Conservation (phyloP, 306 rosid species). For the cucumber (Cucumis sativus) region DNA sequence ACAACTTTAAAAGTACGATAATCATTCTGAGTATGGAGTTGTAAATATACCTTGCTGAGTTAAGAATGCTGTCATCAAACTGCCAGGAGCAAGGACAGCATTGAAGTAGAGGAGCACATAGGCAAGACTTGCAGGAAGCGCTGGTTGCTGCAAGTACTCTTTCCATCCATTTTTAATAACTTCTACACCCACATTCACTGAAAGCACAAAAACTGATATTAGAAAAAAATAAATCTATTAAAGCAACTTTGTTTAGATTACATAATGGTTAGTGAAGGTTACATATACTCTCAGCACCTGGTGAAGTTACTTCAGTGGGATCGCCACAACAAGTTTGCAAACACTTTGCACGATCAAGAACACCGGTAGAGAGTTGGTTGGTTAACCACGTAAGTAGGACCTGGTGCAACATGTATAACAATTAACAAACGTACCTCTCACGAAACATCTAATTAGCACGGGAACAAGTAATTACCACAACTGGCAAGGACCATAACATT, state of each 20-base stretch:
- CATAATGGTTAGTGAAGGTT: slow-evolving; percentile 9
- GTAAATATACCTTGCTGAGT: slow-evolving; percentile 58
- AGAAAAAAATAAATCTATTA: slow-evolving; percentile 11
- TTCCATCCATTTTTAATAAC: slow-evolving; percentile 89
- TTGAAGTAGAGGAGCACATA: slow-evolving; percentile 80
- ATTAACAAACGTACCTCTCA: slow-evolving; percentile 9
- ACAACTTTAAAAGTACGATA: neutral
- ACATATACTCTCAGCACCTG: slow-evolving; percentile 41
- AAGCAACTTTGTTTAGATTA: neutral
- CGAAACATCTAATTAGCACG: slow-evolving; percentile 15
- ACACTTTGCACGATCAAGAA: slow-evolving; percentile 78
- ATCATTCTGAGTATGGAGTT: neutral
- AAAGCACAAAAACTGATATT: slow-evolving; percentile 8
- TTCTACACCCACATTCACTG: slow-evolving; percentile 67
- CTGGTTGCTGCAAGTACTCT: slow-evolving; percentile 84
- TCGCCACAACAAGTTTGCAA: slow-evolving; percentile 47
- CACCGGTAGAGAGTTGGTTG: slow-evolving; percentile 87
- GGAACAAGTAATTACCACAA: slow-evolving; percentile 45
- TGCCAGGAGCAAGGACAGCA: slow-evolving; percentile 83
- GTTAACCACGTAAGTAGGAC: slow-evolving; percentile 55
- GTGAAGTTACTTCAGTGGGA: slow-evolving; percentile 27
- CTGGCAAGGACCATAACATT: slow-evolving; percentile 68
- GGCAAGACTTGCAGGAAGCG: slow-evolving; percentile 93
- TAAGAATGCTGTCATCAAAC: slow-evolving; percentile 92
- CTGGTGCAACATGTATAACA: slow-evolving; percentile 23